These are phyloP conservation scores for Tolypocladium tropicale DNA, from an alignment of 2,329 filamentous ascomycete species.

Conservation along the genomic window DNA sequence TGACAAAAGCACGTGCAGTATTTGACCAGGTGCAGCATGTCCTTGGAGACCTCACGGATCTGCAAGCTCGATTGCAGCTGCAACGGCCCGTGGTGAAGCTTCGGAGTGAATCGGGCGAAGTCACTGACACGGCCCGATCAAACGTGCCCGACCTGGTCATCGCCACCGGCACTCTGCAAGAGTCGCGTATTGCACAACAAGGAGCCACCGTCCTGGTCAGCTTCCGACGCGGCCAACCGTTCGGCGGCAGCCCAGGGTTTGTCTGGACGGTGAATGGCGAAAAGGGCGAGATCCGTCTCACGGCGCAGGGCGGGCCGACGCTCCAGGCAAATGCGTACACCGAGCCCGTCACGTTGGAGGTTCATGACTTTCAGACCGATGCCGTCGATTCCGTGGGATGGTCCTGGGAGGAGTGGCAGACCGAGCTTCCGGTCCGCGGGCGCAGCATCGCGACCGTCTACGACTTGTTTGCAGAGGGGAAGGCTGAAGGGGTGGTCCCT, in stretches of 20 bases:
- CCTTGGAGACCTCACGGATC: constrained; percentile 31
- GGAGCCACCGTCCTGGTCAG: constrained; percentile 32
- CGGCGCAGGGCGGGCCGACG: constrained; percentile 13
- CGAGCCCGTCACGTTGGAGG: constrained; percentile 31
- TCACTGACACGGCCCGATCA: constrained; percentile 22
- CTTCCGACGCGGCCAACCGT: constrained; percentile 36
- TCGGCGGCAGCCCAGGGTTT: constrained; percentile 33
- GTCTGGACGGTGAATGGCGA: constrained; percentile 42
- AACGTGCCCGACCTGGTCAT: constrained; percentile 34
- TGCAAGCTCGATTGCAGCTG: constrained; percentile 30
- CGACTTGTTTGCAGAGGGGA: constrained; percentile 37
- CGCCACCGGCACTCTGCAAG: constrained; percentile 1
- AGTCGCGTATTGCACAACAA: constrained; percentile 5
- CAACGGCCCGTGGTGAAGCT: constrained; percentile 31
- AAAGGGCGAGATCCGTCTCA: constrained; percentile 37
- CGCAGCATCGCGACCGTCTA: constrained; percentile 45
- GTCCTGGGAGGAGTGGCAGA: constrained; percentile 36
- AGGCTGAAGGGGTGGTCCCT: constrained; percentile 13
- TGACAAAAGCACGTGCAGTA: constrained; percentile 13
- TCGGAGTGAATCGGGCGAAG: constrained; percentile 16
- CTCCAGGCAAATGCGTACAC: constrained; percentile 23
- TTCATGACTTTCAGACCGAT: constrained; percentile 39
- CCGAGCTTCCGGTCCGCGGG: constrained; percentile 29
- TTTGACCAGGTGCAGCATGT: constrained; percentile 35
- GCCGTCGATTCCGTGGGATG: constrained; percentile 31